Conservation (phyloP, 345 rosid species). For the Eucalyptus sp. region DNA sequence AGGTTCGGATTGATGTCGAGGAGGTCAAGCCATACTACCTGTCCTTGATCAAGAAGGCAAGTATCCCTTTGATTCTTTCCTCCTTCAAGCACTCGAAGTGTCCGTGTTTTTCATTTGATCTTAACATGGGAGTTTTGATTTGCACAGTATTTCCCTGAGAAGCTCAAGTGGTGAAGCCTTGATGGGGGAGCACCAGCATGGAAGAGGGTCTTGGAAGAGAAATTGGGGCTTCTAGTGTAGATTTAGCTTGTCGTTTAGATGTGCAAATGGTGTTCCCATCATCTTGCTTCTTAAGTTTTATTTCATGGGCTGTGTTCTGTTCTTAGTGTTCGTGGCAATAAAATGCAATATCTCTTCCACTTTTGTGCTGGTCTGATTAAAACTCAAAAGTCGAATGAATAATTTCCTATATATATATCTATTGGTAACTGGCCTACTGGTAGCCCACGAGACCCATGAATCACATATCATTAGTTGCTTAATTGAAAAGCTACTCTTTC, state of each 20-base stretch:
- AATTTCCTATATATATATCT: neutral
- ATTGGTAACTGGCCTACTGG: neutral
- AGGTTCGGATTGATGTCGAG: conserved; percentile 31
- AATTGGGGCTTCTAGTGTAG: neutral
- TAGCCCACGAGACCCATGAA: neutral
- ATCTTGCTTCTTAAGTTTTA: neutral
- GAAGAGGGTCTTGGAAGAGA: neutral
- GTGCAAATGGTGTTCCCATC: neutral
- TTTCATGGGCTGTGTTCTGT: neutral
- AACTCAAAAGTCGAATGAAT: neutral
- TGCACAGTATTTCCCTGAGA: conserved; percentile 15
- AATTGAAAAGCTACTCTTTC: neutral
- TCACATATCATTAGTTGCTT: neutral
- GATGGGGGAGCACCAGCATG: neutral
- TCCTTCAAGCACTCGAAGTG: neutral
- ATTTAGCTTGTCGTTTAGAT: neutral
- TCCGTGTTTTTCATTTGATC: neutral
- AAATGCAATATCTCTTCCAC: neutral
- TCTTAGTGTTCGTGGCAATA: neutral
- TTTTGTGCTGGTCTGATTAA: neutral
- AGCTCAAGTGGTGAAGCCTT: conserved; percentile 15
- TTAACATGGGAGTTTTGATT: neutral
- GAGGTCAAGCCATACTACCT: conserved; percentile 35
- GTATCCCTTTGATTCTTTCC: neutral
- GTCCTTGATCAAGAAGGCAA: conserved; percentile 28